phyloP scores from a whole-genome alignment of 2,329 filamentous ascomycete species.

The Ophiognomonia clavigignenti-juglandacearum region DNA sequence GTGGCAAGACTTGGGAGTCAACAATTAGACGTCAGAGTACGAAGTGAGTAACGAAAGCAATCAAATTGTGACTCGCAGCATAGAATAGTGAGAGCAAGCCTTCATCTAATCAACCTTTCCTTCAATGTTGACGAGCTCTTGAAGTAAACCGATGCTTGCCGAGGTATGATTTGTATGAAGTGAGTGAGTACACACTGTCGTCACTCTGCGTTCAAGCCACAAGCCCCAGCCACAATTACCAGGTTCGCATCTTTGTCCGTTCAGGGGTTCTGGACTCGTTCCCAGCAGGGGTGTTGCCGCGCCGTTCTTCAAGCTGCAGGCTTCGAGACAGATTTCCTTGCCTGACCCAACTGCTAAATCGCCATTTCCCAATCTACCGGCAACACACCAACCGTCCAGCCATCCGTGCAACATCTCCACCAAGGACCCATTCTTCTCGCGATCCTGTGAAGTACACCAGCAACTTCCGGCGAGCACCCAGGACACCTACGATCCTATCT shows the following conservation, averaged over 20 bases:
- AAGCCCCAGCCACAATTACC: not conserved
- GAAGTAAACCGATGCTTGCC: not conserved
- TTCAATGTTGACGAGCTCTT: not conserved
- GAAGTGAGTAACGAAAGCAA: not conserved
- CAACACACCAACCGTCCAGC: not conserved
- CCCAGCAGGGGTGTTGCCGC: not conserved
- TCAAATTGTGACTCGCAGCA: not conserved
- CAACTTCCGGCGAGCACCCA: not conserved
- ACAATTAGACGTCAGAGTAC: not conserved
- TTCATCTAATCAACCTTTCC: too few relatives aligned
- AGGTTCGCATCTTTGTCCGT: too few relatives aligned
- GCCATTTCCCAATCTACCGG: not conserved
- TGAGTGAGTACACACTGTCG: too few relatives aligned
- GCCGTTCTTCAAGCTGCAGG: not conserved
- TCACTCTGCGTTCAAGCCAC: not conserved
- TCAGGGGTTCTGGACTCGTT: not conserved
- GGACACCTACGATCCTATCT: not conserved
- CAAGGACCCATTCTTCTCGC: slow-evolving; percentile 5
- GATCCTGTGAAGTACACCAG: not conserved
- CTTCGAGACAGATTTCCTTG: slow-evolving; percentile 8
- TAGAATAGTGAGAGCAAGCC: too few relatives aligned
- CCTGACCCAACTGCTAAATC: not conserved
- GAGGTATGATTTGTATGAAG: not conserved
- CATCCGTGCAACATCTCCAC: slow-evolving; percentile 12
- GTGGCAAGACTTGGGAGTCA: too few relatives aligned